Base-by-base conservation (phyloP, 208 protist genomes). In the Acanthamoeba sp. region DNA sequence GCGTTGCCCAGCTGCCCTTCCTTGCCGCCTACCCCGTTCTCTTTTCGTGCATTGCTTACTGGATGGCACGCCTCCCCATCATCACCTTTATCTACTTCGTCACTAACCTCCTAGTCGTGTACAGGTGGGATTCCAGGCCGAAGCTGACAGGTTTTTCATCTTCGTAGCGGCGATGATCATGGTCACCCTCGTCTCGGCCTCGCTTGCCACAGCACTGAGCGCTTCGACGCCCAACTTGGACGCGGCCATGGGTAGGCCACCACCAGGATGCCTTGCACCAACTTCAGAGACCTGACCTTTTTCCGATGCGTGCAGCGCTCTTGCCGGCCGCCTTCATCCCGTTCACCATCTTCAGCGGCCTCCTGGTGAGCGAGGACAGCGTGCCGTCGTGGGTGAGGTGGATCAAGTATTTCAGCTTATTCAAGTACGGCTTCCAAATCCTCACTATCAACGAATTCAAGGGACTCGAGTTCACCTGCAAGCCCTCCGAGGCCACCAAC, bases 121-220 rank as follows among this genome's bases (percentile, higher is more conserved):
- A 55, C 20, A 90, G 82, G n/a, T 90, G 29, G 82, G 52, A 0
- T 40, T 90, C 14, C 52, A 90, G 32, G 82, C 42, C 4, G 82
- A 90, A 27, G 82, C 55, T 3, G 82, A 90, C 16, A 90, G 66
- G 50, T 90, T 90, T 29, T 90, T 90, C 52, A 62, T 90, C 82
- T 90, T 90, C 82, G 9, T 90, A n/a, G 82, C 82, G 9, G n/a
- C 52, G 18, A 45, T 90, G 82, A 42, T 90, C 0, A 5, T 90
- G 52, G 82, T 90, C 34, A 29, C 48, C 32, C 20, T 69, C 27
- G 82, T 66, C 3, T 38, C 82, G 34, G 12, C 22, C 14, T 90
- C 82, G 16, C 82, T 90, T 10, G 82, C 40, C 32, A 32, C 66
- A 16, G 48, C 50, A 3, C 34, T 90, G 7, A 40, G 29, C 34